phyloP scores from a whole-genome alignment of 225 moss, liverwort and hornwort species.

The Straminergon stramineum region DNA sequence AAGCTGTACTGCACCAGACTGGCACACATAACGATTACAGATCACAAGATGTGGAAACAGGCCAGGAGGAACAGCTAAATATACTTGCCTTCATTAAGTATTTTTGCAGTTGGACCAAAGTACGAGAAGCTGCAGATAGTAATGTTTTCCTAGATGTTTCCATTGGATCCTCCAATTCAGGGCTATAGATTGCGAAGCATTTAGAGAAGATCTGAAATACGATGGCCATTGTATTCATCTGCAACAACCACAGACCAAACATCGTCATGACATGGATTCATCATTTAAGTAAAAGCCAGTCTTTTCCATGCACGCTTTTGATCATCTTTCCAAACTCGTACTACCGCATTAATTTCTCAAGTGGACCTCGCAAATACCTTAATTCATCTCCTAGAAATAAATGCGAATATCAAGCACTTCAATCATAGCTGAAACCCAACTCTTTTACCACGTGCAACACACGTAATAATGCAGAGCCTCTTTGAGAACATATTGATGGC shows the following conservation, averaged over 20 bases:
- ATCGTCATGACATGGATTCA: not conserved
- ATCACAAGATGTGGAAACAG: not conserved
- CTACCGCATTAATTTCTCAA: not conserved
- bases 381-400: not conserved
- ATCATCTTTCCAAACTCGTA: not conserved
- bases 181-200: slow-evolving; percentile 47
- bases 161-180: slow-evolving; percentile 42
- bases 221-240: slow-evolving; percentile 85
- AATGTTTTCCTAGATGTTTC: slow-evolving; percentile 42
- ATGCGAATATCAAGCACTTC: not conserved
- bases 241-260: slow-evolving; percentile 9
- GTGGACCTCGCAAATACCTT: not conserved
- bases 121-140: slow-evolving; percentile 45
- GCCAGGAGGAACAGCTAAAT: not conserved
- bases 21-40: not conserved
- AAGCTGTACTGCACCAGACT: not conserved
- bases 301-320: not conserved
- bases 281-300: not conserved
- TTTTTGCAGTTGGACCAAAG: slow-evolving; percentile 42
- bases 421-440: not conserved
- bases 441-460: not conserved
- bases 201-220: slow-evolving; percentile 67
- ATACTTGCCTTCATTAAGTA: slow-evolving; percentile 38
- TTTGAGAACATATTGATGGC: not conserved
- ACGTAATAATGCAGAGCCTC: not conserved